phyloP scores from a whole-genome alignment of 495 filamentous ascomycete genomes.

The Hypoxylon trugodes region DNA sequence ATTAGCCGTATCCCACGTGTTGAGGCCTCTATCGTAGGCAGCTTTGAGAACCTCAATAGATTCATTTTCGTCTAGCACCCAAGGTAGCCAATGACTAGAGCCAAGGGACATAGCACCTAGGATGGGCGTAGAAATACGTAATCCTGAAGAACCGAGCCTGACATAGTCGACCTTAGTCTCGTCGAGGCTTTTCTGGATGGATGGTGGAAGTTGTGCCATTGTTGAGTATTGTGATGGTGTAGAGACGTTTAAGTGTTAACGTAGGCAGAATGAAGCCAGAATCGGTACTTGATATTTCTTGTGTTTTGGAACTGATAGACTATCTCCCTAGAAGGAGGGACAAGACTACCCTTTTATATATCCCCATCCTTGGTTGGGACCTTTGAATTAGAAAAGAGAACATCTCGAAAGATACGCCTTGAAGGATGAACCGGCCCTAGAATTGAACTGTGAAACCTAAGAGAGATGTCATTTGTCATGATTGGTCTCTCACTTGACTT shows the following conservation, averaged over 20 bases:
- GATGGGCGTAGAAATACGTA: conserved; percentile 67
- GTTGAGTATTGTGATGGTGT: not conserved
- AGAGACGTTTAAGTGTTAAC: not conserved
- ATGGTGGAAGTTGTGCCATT: conserved; percentile 26
- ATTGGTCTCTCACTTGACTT: too few species aligned
- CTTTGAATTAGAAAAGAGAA: too few species aligned
- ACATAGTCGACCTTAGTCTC: conserved; percentile 32
- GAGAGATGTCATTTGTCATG: too few species aligned
- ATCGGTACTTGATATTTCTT: not conserved
- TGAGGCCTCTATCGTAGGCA: conserved; percentile 72
- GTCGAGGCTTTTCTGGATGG: conserved; percentile 31
- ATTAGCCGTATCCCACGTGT: conserved; percentile 77
- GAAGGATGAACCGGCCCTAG: too few species aligned
- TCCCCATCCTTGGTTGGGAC: not conserved
- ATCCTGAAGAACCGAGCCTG: conserved; percentile 53
- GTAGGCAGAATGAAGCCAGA: not conserved
- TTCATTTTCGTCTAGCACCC: conserved; percentile 63
- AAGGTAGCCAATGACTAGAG: conserved; percentile 55
- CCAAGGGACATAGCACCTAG: conserved; percentile 69
- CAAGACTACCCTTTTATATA: conserved; percentile 3
- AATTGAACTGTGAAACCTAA: too few species aligned
- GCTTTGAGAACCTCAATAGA: conserved; percentile 67
- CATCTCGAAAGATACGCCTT: too few species aligned
- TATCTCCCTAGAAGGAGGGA: not conserved
- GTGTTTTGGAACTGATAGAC: not conserved